Base-by-base conservation (phyloP, 768 basidiomycete species). In the Lentinula sp. region DNA sequence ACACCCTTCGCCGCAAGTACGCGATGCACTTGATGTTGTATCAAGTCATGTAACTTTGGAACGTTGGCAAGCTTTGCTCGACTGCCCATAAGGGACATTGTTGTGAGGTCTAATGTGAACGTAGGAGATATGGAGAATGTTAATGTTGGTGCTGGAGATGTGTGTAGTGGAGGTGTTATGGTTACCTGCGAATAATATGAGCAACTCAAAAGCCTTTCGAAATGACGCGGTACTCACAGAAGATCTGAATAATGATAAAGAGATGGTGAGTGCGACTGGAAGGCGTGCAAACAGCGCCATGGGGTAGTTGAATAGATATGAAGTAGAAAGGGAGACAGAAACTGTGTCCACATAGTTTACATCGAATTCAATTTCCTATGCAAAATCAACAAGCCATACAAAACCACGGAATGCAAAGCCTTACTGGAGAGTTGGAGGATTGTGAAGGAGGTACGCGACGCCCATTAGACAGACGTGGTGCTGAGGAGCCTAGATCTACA, bases 61-160 rank as follows among this genome's bases (percentile, higher is more conserved):
- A 99, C 91, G 68, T 99, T 95, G 62, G 93, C 94, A 1, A 99
- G 81, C 74, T 98, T 97, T n/a, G 97, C 95, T 49, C 96, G 86
- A 65, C 92, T 95, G 18, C 97, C 97, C 78, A 98, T 87, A 4
- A 98, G 81, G 31, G 95, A 98, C 6, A 87, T 93, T 10, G 93
- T 95, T 54, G 88, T 85, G 46, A 99, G 79, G 66, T 90, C 86
- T 18, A 99, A 85, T 15, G 85, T 85, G 68, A 99, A 97, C 67
- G 92, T 87, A 1, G 93, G 89, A 28, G 90, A 84, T 21, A 99
- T 82, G 34, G 84, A 85, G 39, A 96, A 70, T 1, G 86, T 84
- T 60, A 96, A 64, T 63, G 80, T 78, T 56, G 92, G 84, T 65
- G 86, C 68, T 60, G 79, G 53, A 52, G 82, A 76, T 68, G 79